Conservation (phyloP, 1,284 basidiomycete species). For the Coniferiporia weirii region DNA sequence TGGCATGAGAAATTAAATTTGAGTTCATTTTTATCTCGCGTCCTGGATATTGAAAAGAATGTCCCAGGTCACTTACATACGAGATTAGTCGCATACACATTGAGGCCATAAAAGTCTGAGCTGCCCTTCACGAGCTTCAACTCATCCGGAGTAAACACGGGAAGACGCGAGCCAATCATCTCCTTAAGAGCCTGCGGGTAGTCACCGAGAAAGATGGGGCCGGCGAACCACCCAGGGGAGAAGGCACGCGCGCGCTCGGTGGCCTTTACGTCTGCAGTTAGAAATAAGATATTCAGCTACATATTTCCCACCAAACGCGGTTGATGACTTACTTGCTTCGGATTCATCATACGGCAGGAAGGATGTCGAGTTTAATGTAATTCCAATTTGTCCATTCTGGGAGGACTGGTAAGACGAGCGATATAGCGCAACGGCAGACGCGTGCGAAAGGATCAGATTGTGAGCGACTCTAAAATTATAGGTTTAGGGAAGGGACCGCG, state of each 20-base stretch:
- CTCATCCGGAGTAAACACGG: slow-evolving; percentile 60
- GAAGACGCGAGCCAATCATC: slow-evolving; percentile 59
- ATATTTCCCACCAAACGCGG: neutral
- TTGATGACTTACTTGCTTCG: slow-evolving; percentile 48
- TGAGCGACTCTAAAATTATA: slow-evolving; percentile 50
- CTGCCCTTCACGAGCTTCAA: slow-evolving; percentile 56
- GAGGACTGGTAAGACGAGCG: slow-evolving; percentile 49
- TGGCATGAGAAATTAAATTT: slow-evolving; percentile 22
- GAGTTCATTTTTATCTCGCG: neutral
- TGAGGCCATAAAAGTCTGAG: slow-evolving; percentile 67
- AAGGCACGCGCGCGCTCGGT: slow-evolving; percentile 61
- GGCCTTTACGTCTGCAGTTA: slow-evolving; percentile 47
- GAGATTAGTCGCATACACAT: slow-evolving; percentile 69
- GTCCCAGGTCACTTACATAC: slow-evolving; percentile 40
- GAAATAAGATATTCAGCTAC: too few species aligned
- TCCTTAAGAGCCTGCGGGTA: slow-evolving; percentile 60
- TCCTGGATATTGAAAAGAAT: neutral
- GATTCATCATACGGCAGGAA: slow-evolving; percentile 61
- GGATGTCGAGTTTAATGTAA: slow-evolving; percentile 71
- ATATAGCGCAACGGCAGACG: slow-evolving; percentile 58
- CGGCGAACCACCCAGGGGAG: slow-evolving; percentile 41
- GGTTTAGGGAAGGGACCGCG: neutral
- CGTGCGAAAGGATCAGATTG: slow-evolving; percentile 63
- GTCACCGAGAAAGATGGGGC: slow-evolving; percentile 68
- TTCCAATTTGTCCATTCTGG: slow-evolving; percentile 61